Percentiles rank a stretch among this genome's conserved stretches.
Evolutionary conservation across 2,329 filamentous ascomycete genomes (phyloP).

Genomic region (Ophiocordyceps camponoti-leonardi): DNA sequence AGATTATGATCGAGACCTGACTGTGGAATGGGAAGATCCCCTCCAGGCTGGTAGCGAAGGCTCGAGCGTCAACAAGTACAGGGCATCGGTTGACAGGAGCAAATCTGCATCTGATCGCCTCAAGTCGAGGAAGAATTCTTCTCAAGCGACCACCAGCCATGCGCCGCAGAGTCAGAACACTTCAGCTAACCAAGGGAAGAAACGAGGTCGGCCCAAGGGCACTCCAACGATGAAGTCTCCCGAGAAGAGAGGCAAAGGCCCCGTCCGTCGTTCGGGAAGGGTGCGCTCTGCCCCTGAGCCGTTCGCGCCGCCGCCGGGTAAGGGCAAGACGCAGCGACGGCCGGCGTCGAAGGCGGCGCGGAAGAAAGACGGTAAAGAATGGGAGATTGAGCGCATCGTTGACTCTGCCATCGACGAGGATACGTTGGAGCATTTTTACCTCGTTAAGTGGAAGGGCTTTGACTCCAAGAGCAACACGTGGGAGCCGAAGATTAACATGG

Average conservation of each 20-base stretch:
- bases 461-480: conserved; percentile 27
- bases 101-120: not conserved
- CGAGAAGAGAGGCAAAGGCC: not conserved
- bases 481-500: conserved; percentile 31
- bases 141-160: not conserved
- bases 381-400: conserved; percentile 30
- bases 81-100: not conserved
- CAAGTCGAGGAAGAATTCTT: not conserved
- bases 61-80: not conserved
- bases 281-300: not conserved
- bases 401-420: conserved; percentile 19
- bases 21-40: not conserved
- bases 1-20: not conserved
- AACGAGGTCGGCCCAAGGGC: not conserved
- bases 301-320: not conserved
- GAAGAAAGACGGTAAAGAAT: conserved; percentile 12
- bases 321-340: conserved; percentile 4
- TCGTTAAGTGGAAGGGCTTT: conserved; percentile 37
- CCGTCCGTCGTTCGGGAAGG: not conserved
- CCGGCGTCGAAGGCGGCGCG: conserved; percentile 1
- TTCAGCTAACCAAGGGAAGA: not conserved
- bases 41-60: not conserved
- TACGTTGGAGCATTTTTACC: conserved; percentile 23
- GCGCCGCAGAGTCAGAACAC: too few species aligned
- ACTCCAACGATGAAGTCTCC: not conserved